A percentile compares a stretch with the other conserved stretches of the same genome.
phyloP scores from a whole-genome alignment of 805 yeast genomes.

The Starmerella tilneyi region DNA sequence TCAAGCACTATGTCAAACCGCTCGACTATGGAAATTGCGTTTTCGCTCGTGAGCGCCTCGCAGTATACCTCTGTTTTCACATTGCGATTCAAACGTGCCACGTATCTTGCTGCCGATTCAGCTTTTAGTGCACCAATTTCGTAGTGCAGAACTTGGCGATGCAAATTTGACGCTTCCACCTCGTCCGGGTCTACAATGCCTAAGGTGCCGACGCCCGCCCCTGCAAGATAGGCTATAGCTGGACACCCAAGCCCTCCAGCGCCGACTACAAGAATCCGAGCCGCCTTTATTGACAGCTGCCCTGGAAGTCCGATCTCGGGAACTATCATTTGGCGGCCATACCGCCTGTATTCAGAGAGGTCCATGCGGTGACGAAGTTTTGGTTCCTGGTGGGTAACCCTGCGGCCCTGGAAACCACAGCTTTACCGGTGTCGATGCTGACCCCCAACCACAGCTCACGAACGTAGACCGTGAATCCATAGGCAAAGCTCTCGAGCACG shows the following conservation, averaged over 20 bases:
- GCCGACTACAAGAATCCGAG: conserved; percentile 70
- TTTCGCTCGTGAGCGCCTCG: conserved; percentile 32
- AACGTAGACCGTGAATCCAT: too few relatives aligned
- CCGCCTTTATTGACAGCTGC: conserved; percentile 48
- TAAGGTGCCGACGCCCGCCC: conserved; percentile 70
- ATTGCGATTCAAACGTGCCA: conserved; percentile 54
- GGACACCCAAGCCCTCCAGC: conserved; percentile 98
- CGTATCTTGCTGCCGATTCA: conserved; percentile 57
- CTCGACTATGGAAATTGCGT: conserved; percentile 54
- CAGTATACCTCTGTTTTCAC: conserved; percentile 45
- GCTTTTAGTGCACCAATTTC: conserved; percentile 66
- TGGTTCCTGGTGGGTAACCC: background rate
- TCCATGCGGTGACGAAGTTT: conserved; percentile 14
- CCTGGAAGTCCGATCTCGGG: conserved; percentile 53
- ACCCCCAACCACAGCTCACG: too few relatives aligned
- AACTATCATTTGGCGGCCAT: conserved; percentile 93
- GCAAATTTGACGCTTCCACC: conserved; percentile 78
- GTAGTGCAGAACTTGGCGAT: conserved; percentile 77
- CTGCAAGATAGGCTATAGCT: conserved; percentile 69
- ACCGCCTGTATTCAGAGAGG: conserved; percentile 63
- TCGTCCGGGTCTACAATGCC: conserved; percentile 82
- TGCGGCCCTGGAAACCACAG: background rate
- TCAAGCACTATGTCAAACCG: conserved; percentile 71
- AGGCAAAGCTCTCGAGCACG: too few relatives aligned
- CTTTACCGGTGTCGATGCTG: too few relatives aligned